Conservation (phyloP, 345 rosid genomes). For the Gossypium arboreum region DNA sequence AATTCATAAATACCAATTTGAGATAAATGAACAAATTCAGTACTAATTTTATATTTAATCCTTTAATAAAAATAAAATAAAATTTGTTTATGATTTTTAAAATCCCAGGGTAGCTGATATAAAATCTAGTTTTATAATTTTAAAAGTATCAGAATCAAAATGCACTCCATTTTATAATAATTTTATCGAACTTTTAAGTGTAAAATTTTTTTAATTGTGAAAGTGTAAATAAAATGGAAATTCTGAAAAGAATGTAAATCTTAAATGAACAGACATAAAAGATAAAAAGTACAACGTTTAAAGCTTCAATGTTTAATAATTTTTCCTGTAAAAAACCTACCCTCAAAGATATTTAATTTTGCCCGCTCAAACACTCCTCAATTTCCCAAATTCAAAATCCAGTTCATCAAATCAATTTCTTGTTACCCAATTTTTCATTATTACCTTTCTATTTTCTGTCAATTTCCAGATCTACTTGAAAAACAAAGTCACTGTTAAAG, state of each 20-base stretch:
- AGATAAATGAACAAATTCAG: too few species aligned
- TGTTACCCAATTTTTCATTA: not conserved
- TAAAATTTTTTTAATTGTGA: too few species aligned
- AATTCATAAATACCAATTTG: too few species aligned
- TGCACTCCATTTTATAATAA: too few species aligned
- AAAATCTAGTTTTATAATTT: too few species aligned
- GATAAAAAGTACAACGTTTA: not conserved
- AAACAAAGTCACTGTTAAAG: not conserved
- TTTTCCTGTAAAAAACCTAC: not conserved
- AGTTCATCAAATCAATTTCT: not conserved
- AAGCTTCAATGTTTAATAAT: not conserved
- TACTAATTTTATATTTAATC: too few species aligned
- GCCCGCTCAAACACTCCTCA: conserved; percentile 11
- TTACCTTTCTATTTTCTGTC: not conserved
- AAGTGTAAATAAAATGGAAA: too few species aligned
- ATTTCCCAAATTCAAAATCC: not conserved
- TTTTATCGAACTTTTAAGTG: too few species aligned
- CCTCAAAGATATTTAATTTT: not conserved
- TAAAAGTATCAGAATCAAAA: too few species aligned
- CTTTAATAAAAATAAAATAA: too few species aligned
- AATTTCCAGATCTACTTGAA: conserved; percentile 1
- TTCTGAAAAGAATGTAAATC: not conserved
- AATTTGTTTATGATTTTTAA: too few species aligned
- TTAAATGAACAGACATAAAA: not conserved
- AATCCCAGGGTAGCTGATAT: too few species aligned